phyloP scores from a whole-genome alignment of 352 stramenopile genomes.

The Pythium folliculosum region DNA sequence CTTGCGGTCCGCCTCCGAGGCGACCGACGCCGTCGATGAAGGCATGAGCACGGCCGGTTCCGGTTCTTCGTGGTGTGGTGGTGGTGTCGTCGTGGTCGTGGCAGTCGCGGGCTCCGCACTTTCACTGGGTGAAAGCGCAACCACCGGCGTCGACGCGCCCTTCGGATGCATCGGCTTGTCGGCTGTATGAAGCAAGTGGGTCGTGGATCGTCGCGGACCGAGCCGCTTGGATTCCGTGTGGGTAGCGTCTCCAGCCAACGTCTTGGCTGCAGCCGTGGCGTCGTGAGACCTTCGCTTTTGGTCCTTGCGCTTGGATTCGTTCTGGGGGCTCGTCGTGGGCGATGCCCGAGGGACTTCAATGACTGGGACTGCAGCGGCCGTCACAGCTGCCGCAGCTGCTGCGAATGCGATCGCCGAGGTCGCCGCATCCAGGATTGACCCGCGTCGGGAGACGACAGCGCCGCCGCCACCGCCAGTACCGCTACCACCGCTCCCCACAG shows the following conservation, averaged over 20 bases:
- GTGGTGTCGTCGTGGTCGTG: neutral
- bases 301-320: neutral
- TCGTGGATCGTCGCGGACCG: conserved; percentile 12
- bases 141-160: neutral
- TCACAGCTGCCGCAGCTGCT: conserved; percentile 24
- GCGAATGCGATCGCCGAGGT: conserved; percentile 18
- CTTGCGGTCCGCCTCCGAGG: neutral
- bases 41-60: neutral
- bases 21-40: conserved; percentile 1
- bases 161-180: neutral
- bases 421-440: conserved; percentile 8
- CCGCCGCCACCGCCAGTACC: neutral
- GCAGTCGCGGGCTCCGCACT: neutral
- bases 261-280: neutral
- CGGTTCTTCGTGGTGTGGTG: neutral
- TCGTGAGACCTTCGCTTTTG: conserved; percentile 27
- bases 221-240: neutral
- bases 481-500: neutral
- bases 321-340: conserved; percentile 6
- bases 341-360: neutral
- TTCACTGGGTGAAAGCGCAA: neutral
- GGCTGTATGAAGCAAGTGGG: conserved; percentile 6
- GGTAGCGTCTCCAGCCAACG: neutral
- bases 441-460: neutral
- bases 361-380: neutral